Conservation (phyloP, 1,284 basidiomycete species). For the Amylostereum areolatum region DNA sequence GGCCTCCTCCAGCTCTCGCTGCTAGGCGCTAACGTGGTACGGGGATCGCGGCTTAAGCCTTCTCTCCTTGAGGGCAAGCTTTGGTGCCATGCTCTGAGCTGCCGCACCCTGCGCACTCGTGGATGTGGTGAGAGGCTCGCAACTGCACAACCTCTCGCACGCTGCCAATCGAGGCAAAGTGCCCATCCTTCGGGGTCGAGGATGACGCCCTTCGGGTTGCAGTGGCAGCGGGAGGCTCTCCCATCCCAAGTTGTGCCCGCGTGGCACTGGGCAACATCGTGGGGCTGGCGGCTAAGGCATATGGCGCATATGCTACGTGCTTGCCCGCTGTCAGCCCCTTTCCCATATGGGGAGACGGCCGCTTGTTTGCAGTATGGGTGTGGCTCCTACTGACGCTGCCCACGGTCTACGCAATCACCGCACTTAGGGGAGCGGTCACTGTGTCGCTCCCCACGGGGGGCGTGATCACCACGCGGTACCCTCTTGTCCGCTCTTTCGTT, state of each 20-base stretch:
- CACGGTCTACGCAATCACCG: no score
- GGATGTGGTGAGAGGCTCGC: conserved; percentile 6
- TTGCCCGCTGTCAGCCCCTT: not conserved
- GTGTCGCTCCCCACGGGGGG: no score
- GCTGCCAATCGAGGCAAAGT: conserved; percentile 18
- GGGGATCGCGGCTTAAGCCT: conserved; percentile 13
- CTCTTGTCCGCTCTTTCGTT: no score
- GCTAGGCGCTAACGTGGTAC: conserved; percentile 18
- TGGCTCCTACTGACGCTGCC: no score
- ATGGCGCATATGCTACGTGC: conserved; percentile 14
- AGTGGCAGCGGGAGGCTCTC: not conserved
- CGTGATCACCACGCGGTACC: no score
- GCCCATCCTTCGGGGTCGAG: conserved; percentile 2
- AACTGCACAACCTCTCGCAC: conserved; percentile 8
- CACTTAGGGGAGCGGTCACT: no score
- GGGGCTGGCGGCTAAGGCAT: conserved; percentile 17
- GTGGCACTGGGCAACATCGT: conserved; percentile 13
- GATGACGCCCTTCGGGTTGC: conserved; percentile 7
- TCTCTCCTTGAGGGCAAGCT: conserved; percentile 18
- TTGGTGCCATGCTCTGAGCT: conserved; percentile 14
- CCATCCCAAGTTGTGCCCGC: conserved; percentile 13
- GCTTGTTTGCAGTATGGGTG: not conserved
- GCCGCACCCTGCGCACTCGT: conserved; percentile 22
- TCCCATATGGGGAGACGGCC: no score
- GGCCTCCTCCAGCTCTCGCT: conserved; percentile 7